Conservation (phyloP, 2,329 filamentous ascomycete genomes). For the Alternaria brassicicola region DNA sequence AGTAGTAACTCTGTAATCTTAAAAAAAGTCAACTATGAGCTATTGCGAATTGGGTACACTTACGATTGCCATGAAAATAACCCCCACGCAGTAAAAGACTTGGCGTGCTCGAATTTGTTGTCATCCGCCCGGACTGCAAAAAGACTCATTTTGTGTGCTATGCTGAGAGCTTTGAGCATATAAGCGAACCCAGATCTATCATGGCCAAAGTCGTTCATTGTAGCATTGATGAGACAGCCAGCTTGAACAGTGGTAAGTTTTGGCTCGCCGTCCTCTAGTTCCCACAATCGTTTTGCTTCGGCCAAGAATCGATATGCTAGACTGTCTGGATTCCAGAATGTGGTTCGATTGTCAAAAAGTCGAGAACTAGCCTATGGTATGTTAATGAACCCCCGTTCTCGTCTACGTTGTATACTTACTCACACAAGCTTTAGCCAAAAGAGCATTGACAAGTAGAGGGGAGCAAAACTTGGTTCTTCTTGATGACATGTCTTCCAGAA, state of each 20-base stretch:
- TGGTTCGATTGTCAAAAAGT: conserved; percentile 7
- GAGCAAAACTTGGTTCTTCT: conserved; percentile 21
- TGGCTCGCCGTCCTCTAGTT: conserved; percentile 10
- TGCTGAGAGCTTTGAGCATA: conserved; percentile 12
- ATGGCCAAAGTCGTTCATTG: conserved; percentile 12
- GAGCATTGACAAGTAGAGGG: conserved; percentile 25
- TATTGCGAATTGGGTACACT: neutral
- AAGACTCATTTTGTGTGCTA: conserved; percentile 21
- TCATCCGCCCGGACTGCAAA: conserved; percentile 7
- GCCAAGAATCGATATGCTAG: conserved; percentile 25
- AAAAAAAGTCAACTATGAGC: neutral
- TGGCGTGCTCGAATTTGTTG: conserved; percentile 4
- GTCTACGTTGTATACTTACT: conserved; percentile 2
- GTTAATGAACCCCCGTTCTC: neutral
- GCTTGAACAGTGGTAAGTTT: conserved; percentile 26
- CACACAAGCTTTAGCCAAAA: conserved; percentile 29
- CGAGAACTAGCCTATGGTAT: conserved; percentile 9
- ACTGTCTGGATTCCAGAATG: conserved; percentile 24
- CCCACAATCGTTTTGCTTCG: conserved; percentile 31
- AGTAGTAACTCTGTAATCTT: conserved; percentile 16
- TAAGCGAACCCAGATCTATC: conserved; percentile 18
- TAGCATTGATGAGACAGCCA: conserved; percentile 15
- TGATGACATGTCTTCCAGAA: conserved; percentile 27
- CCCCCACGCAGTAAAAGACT: conserved; percentile 19
- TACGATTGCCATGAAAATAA: conserved; percentile 12